phyloP scores from a whole-genome alignment of 371 early-diverging fungal genomes.

The Mucor saturninus region DNA sequence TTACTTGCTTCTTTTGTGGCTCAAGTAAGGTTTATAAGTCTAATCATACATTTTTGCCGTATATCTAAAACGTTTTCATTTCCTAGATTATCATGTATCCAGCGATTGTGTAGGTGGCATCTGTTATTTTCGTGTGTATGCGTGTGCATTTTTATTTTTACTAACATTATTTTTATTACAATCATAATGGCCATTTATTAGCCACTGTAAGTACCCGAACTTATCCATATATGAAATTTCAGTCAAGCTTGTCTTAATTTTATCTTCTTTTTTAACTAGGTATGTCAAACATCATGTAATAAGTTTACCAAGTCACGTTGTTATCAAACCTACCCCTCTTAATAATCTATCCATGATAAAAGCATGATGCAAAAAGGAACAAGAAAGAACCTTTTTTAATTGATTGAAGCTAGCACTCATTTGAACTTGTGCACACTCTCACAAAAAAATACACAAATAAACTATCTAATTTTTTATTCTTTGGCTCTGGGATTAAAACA shows the following conservation, averaged over 20 bases:
- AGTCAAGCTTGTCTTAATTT: too few species aligned
- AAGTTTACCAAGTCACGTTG: background rate
- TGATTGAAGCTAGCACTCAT: background rate
- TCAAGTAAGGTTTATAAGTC: slow-evolving; percentile 2
- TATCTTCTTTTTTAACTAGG: background rate
- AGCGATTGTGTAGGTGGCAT: slow-evolving; percentile 11
- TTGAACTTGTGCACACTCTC: background rate
- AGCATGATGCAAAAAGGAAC: background rate
- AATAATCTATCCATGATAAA: background rate
- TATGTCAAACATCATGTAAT: background rate
- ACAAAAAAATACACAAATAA: background rate
- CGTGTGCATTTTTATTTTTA: background rate
- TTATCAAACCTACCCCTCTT: background rate
- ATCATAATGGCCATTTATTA: background rate
- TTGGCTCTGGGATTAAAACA: too few species aligned
- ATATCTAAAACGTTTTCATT: background rate
- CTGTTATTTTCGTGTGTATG: background rate
- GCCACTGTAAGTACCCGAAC: slow-evolving; percentile 10
- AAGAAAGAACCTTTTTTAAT: background rate
- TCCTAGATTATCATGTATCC: slow-evolving; percentile 7
- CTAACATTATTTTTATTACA: background rate
- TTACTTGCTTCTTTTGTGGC: slow-evolving; percentile 15
- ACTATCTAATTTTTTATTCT: background rate
- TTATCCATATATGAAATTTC: too few species aligned
- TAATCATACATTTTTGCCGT: background rate